phyloP scores from a whole-genome alignment of 2,329 filamentous ascomycete species.

The Botrytis squamosa region DNA sequence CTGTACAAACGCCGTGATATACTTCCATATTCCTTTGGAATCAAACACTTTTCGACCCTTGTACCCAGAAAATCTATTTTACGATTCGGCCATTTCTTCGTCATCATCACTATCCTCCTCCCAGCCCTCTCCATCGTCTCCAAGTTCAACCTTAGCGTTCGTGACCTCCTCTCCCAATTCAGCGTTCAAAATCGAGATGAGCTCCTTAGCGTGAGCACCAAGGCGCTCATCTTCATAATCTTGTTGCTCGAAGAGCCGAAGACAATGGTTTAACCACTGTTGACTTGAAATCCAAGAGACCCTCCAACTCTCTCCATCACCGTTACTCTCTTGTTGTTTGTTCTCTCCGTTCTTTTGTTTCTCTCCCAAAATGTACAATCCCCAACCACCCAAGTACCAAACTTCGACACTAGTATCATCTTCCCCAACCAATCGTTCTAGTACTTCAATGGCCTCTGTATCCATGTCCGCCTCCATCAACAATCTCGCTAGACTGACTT shows the following conservation, averaged over 20 bases:
- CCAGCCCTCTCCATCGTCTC: constrained; percentile 48
- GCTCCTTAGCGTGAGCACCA: constrained; percentile 70
- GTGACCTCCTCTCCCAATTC: constrained; percentile 63
- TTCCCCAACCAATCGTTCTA: constrained; percentile 80
- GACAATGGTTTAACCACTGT: constrained; percentile 78
- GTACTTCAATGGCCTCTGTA: constrained; percentile 77
- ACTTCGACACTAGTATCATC: constrained; percentile 94
- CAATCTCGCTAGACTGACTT: constrained; percentile 79
- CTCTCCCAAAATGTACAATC: constrained; percentile 74
- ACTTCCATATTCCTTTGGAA: background rate
- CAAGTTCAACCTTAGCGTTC: constrained; percentile 55
- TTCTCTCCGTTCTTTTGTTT: constrained; percentile 52
- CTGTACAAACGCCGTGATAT: constrained; percentile 25
- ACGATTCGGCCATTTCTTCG: constrained; percentile 54
- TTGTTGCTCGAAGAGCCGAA: constrained; percentile 73
- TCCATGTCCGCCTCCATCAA: constrained; percentile 90
- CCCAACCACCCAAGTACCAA: constrained; percentile 97
- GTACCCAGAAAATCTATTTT: constrained; percentile 19
- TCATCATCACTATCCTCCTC: constrained; percentile 52
- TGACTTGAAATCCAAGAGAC: constrained; percentile 70
- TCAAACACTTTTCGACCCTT: background rate
- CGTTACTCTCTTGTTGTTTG: constrained; percentile 37
- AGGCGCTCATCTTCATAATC: constrained; percentile 84
- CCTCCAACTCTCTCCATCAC: constrained; percentile 45
- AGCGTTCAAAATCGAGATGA: constrained; percentile 61